Conservation (phyloP, 768 basidiomycete species). For the Pleurotus giganteus region DNA sequence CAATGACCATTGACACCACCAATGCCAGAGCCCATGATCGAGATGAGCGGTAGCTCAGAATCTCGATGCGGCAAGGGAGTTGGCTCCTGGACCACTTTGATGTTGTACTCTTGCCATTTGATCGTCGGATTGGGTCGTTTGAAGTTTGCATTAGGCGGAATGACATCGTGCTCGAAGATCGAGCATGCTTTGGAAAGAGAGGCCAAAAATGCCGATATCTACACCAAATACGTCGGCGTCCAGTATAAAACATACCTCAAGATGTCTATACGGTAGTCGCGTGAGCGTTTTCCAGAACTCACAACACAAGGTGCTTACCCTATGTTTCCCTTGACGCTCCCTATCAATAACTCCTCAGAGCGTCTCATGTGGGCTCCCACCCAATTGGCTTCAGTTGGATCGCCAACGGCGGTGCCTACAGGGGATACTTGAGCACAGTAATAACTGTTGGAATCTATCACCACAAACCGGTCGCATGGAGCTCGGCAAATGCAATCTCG, state of each 20-base stretch:
- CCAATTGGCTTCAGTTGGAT: conserved; percentile 50
- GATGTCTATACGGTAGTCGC: conserved; percentile 5
- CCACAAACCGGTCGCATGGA: conserved; percentile 46
- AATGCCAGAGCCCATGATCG: conserved; percentile 42
- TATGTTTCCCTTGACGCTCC: conserved; percentile 46
- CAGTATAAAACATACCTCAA: not conserved
- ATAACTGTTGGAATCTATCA: not conserved
- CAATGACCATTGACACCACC: conserved; percentile 43
- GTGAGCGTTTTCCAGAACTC: not conserved
- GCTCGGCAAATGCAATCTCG: conserved; percentile 48
- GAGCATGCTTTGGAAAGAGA: conserved; percentile 42
- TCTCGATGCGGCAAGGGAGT: conserved; percentile 22
- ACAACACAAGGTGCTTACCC: conserved; percentile 28
- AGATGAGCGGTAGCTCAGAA: conserved; percentile 29
- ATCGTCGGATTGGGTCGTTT: conserved; percentile 33
- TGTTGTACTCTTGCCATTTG: conserved; percentile 33
- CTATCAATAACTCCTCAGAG: conserved; percentile 32
- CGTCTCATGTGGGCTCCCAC: conserved; percentile 36
- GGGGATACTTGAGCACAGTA: not conserved
- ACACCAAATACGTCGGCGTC: conserved; percentile 33
- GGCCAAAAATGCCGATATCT: conserved; percentile 38
- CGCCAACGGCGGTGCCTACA: conserved; percentile 39
- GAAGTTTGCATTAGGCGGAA: conserved; percentile 42
- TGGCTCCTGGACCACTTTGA: conserved; percentile 31
- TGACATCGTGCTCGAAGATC: conserved; percentile 30